Evolutionary conservation across 371 early-diverging fungal genomes (phyloP).

Genomic region (Mucor mucedo): DNA sequence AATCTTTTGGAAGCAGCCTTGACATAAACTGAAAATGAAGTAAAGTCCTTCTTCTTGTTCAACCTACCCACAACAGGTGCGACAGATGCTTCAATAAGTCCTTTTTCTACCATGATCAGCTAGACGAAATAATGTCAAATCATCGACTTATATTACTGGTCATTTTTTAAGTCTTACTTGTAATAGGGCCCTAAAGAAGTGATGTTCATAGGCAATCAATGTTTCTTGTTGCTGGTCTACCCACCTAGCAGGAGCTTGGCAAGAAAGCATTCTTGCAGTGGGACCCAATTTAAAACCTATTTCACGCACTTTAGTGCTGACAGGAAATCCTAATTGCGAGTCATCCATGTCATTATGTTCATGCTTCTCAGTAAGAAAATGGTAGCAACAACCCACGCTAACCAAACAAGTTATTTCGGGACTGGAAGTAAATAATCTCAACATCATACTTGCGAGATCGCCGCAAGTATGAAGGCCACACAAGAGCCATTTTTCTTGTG

Average conservation of each 20-base stretch:
- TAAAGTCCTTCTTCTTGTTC: slow-evolving; percentile 56
- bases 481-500: slow-evolving; percentile 63
- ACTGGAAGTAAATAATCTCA: slow-evolving; percentile 70
- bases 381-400: slow-evolving; percentile 89
- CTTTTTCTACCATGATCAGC: slow-evolving; percentile 60
- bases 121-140: slow-evolving; percentile 1
- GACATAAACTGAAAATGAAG: slow-evolving; percentile 38
- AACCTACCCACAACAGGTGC: slow-evolving; percentile 67
- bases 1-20: slow-evolving; percentile 49
- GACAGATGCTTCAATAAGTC: slow-evolving; percentile 48
- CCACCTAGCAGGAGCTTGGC: slow-evolving; percentile 87
- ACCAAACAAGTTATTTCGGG: slow-evolving; percentile 70
- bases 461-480: slow-evolving; percentile 91
- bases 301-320: slow-evolving; percentile 37
- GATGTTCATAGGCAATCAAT: slow-evolving; percentile 66
- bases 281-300: slow-evolving; percentile 59
- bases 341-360: not conserved
- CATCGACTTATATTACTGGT: not conserved
- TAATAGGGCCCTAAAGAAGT: slow-evolving; percentile 78
- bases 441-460: slow-evolving; percentile 72
- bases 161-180: slow-evolving; percentile 31
- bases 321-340: slow-evolving; percentile 47
- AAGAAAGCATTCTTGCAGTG: slow-evolving; percentile 81
- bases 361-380: slow-evolving; percentile 54
- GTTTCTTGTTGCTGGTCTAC: slow-evolving; percentile 53